These are phyloP conservation scores for Ganoderma sinense DNA, from an alignment of 1,284 basidiomycete genomes.

Conservation along the genomic window DNA sequence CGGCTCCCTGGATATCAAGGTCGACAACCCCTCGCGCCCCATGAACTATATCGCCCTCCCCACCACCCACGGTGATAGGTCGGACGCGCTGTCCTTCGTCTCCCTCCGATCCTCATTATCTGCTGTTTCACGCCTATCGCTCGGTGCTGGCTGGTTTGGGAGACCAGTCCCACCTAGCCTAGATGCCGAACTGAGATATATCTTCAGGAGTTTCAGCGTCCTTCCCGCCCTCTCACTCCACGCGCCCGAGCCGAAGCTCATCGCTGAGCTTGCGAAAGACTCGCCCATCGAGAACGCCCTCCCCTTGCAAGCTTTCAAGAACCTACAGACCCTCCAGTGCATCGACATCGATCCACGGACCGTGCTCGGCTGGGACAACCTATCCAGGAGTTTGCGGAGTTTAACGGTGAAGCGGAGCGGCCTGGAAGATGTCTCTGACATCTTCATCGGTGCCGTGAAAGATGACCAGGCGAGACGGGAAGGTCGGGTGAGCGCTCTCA, in stretches of 20 bases:
- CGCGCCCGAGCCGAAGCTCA: slow-evolving; percentile 66
- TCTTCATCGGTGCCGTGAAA: slow-evolving; percentile 80
- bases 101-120: slow-evolving; percentile 84
- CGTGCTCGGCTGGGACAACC: slow-evolving; percentile 86
- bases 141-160: slow-evolving; percentile 77
- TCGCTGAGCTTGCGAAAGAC: slow-evolving; percentile 77
- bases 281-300: slow-evolving; percentile 79
- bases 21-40: slow-evolving; percentile 75
- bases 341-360: slow-evolving; percentile 84
- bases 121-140: slow-evolving; percentile 76
- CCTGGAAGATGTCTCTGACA: slow-evolving; percentile 82
- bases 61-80: slow-evolving; percentile 59
- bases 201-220: slow-evolving; percentile 90
- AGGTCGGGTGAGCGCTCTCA: slow-evolving; percentile 56
- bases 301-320: slow-evolving; percentile 87
- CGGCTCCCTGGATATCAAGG: slow-evolving; percentile 83
- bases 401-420: slow-evolving; percentile 82
- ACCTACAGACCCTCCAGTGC: slow-evolving; percentile 77
- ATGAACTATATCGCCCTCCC: slow-evolving; percentile 77
- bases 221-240: slow-evolving; percentile 78
- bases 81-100: slow-evolving; percentile 81
- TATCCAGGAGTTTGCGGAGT: slow-evolving; percentile 76
- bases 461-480: slow-evolving; percentile 75
- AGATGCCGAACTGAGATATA: slow-evolving; percentile 82
- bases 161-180: slow-evolving; percentile 62